A percentile compares a stretch with the other conserved stretches of the same genome.
Evolutionary conservation across 2,329 filamentous ascomycete genomes (phyloP).

Genomic region (Harringtonia aguacate): DNA sequence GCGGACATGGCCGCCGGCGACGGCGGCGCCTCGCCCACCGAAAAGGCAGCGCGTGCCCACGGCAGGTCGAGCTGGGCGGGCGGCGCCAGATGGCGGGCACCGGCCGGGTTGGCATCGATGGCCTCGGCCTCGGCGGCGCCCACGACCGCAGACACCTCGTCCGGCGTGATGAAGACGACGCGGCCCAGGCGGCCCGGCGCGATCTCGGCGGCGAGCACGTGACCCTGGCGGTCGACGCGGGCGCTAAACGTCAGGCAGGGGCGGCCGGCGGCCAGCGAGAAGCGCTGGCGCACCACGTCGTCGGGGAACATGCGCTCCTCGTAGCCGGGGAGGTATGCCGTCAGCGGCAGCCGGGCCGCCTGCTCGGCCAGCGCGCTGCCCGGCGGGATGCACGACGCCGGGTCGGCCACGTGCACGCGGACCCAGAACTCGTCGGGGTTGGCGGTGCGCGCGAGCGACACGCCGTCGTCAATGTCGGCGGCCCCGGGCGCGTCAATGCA

Average conservation of each 20-base stretch:
- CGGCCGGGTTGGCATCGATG: neutral
- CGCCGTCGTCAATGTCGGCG: constrained; percentile 66
- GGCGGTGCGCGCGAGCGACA: constrained; percentile 54
- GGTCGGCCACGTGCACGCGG: constrained; percentile 70
- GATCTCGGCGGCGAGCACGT: constrained; percentile 42
- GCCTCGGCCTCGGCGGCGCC: constrained; percentile 2
- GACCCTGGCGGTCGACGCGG: constrained; percentile 39
- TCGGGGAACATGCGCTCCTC: constrained; percentile 47
- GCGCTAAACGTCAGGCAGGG: constrained; percentile 54
- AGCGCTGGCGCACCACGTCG: constrained; percentile 33
- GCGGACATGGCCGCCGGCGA: neutral
- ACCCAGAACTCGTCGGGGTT: constrained; percentile 54
- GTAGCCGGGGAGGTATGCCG: constrained; percentile 49
- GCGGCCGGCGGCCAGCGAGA: constrained; percentile 41
- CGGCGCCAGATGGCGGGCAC: neutral
- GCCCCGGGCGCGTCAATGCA: constrained; percentile 62
- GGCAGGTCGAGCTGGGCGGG: constrained; percentile 4
- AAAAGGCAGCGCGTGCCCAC: constrained; percentile 13
- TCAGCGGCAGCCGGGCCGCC: constrained; percentile 49
- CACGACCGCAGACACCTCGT: constrained; percentile 34
- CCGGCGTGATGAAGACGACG: constrained; percentile 46
- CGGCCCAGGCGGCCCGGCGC: constrained; percentile 37
- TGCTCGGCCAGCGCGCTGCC: constrained; percentile 47
- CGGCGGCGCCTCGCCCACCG: constrained; percentile 21
- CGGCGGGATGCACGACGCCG: constrained; percentile 56